phyloP scores from a whole-genome alignment of 345 rosid genomes.

The Corchorus capsularis region DNA sequence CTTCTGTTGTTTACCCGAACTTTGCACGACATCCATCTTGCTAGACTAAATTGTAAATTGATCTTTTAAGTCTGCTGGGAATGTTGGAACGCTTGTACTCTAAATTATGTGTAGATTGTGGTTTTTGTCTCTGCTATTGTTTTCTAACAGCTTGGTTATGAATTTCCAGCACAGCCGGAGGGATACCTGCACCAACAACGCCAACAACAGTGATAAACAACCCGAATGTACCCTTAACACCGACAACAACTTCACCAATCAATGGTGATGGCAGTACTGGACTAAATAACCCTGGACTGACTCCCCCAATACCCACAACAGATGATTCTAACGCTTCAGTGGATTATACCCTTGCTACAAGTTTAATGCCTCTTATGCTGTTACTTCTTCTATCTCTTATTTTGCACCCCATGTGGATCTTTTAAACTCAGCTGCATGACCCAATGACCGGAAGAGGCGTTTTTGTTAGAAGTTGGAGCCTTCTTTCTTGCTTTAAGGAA shows the following conservation, averaged over 20 bases:
- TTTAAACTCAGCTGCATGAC: constrained; percentile 10
- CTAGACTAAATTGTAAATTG: not conserved
- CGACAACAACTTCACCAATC: constrained; percentile 20
- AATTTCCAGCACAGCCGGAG: constrained; percentile 49
- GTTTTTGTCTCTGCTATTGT: not conserved
- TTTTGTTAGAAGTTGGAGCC: constrained; percentile 38
- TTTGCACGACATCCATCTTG: not conserved
- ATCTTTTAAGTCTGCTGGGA: not conserved
- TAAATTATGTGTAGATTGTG: too few relatives aligned
- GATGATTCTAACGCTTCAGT: constrained; percentile 34
- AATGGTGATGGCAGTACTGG: constrained; percentile 31
- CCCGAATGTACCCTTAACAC: constrained; percentile 17
- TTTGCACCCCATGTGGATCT: constrained; percentile 17
- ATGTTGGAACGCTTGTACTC: too few relatives aligned
- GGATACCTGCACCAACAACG: constrained; percentile 19
- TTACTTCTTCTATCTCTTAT: constrained; percentile 20
- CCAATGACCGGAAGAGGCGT: constrained; percentile 16
- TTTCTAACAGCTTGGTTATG: constrained; percentile 19
- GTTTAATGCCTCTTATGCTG: constrained; percentile 16
- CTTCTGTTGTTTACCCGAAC: not conserved
- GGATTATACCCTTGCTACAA: not conserved
- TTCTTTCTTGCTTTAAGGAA: constrained; percentile 19
- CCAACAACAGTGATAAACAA: constrained; percentile 24
- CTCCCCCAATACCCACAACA: constrained; percentile 27
- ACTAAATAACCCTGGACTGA: constrained; percentile 31